A percentile compares a stretch with the other conserved stretches of the same genome.
These are phyloP conservation scores for Sugiyamaella neomexicana DNA, from an alignment of 1,139 yeast genomes.

Conservation along the genomic window DNA sequence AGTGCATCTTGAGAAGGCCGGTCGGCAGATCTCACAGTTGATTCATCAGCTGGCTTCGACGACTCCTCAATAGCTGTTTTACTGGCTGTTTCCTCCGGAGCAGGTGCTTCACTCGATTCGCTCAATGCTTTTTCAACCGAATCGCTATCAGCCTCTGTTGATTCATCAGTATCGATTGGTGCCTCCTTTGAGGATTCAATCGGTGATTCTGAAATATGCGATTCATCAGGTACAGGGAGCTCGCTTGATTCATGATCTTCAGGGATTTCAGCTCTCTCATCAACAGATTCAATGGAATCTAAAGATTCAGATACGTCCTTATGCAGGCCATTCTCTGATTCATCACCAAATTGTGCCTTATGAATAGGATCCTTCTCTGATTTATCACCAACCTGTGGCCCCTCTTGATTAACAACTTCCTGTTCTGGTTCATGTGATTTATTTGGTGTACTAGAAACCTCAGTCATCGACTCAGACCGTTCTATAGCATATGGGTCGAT, in stretches of 20 bases:
- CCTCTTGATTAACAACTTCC: too few relatives aligned
- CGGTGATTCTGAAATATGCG: not conserved
- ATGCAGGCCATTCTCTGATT: not conserved
- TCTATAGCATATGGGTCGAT: too few relatives aligned
- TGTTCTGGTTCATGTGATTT: not conserved
- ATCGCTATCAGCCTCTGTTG: too few relatives aligned
- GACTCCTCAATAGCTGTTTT: not conserved
- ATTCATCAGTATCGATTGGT: not conserved
- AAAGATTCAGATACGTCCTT: not conserved
- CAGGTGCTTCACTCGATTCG: too few relatives aligned
- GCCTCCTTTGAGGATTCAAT: not conserved
- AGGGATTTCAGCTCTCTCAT: not conserved
- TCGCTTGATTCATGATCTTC: not conserved
- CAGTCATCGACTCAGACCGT: too few relatives aligned
- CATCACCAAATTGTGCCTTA: too few relatives aligned
- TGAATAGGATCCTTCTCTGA: not conserved
- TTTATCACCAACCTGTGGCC: too few relatives aligned
- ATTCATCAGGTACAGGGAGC: not conserved
- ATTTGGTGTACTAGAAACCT: too few relatives aligned
- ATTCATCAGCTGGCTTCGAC: not conserved
- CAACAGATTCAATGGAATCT: not conserved
- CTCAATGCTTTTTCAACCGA: too few relatives aligned
- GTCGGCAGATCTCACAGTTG: not conserved
- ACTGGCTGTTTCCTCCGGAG: not conserved
- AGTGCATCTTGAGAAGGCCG: not conserved